These are phyloP conservation scores for Penicillium pancosmium DNA, from an alignment of 495 filamentous ascomycete species.

Conservation along the genomic window DNA sequence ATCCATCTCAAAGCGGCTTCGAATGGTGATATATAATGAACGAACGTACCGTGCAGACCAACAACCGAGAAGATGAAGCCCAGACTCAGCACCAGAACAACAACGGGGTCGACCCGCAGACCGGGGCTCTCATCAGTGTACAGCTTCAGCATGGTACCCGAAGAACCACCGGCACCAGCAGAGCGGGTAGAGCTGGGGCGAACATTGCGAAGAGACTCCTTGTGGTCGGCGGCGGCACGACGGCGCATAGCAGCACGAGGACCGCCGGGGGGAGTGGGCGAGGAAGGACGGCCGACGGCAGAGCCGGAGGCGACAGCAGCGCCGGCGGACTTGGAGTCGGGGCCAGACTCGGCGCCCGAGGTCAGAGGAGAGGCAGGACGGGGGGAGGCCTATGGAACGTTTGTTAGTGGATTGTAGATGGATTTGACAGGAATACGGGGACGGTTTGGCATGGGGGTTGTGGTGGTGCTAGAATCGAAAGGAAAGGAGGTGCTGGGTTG, in stretches of 20 bases:
- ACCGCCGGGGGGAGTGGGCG: slow-evolving; percentile 85
- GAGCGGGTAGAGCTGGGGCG: slow-evolving; percentile 87
- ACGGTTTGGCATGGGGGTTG: not conserved
- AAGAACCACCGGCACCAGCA: slow-evolving; percentile 93
- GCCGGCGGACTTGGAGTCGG: slow-evolving; percentile 66
- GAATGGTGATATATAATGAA: too few species aligned
- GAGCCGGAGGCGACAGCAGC: slow-evolving; percentile 63
- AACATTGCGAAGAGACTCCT: slow-evolving; percentile 89
- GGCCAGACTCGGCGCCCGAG: slow-evolving; percentile 52
- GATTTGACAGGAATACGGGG: slow-evolving; percentile 9
- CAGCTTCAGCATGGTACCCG: slow-evolving; percentile 98
- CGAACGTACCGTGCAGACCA: slow-evolving; percentile 82
- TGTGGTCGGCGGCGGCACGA: slow-evolving; percentile 91
- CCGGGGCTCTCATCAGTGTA: slow-evolving; percentile 98
- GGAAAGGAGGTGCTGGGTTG: slow-evolving; percentile 9
- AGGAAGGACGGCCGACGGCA: slow-evolving; percentile 74
- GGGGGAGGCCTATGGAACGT: slow-evolving; percentile 39
- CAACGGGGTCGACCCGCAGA: slow-evolving; percentile 94
- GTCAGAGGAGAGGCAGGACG: slow-evolving; percentile 53
- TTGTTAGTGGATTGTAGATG: not conserved
- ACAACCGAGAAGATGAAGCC: slow-evolving; percentile 99
- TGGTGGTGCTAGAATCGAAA: slow-evolving; percentile 9
- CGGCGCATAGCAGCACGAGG: slow-evolving; percentile 92
- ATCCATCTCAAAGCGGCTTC: too few species aligned
- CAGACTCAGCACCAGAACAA: slow-evolving; percentile 89